These are phyloP conservation scores for Ichthyophthirius multifiliis DNA, from an alignment of 169 alveolate species.

Conservation along the genomic window DNA sequence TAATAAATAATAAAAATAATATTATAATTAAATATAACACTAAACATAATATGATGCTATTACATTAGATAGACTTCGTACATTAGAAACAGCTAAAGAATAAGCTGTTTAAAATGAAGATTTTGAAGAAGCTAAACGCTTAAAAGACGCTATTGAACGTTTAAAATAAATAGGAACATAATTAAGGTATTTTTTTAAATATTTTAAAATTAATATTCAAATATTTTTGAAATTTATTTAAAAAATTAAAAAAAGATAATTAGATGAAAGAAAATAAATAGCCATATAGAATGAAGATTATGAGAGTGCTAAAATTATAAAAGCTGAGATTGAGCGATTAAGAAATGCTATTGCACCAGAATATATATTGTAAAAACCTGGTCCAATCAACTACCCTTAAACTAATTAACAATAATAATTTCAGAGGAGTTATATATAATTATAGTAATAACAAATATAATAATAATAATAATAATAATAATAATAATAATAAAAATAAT, in stretches of 20 bases:
- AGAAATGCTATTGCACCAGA: conserved; percentile 70
- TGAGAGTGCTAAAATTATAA: conserved; percentile 82
- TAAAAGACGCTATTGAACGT: conserved; percentile 79
- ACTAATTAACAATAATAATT: not conserved
- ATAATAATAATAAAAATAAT: conserved; percentile 6
- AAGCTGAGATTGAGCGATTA: conserved; percentile 80
- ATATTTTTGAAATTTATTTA: not conserved
- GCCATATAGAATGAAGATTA: conserved; percentile 87
- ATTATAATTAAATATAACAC: conserved; percentile 49
- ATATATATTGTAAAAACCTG: not conserved
- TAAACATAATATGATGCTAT: conserved; percentile 59
- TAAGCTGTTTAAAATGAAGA: conserved; percentile 85
- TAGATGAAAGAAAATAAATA: conserved; percentile 79
- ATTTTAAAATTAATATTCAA: not conserved
- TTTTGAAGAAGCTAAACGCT: conserved; percentile 85
- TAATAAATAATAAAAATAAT: conserved; percentile 28
- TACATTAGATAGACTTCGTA: conserved; percentile 73
- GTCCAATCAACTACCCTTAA: not conserved
- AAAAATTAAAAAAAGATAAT: conserved; percentile 11
- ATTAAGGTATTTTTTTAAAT: conserved; percentile 15
- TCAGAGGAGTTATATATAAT: conserved; percentile 27
- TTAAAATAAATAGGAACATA: conserved; percentile 69
- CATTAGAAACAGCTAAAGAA: conserved; percentile 70
- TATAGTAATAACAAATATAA: conserved; percentile 8
- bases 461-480: conserved; percentile 17